Evolutionary conservation across 2,329 filamentous ascomycete genomes (phyloP), one percentile per base, ranked within the genome.

Genomic region (Penicillium sp.): DNA sequence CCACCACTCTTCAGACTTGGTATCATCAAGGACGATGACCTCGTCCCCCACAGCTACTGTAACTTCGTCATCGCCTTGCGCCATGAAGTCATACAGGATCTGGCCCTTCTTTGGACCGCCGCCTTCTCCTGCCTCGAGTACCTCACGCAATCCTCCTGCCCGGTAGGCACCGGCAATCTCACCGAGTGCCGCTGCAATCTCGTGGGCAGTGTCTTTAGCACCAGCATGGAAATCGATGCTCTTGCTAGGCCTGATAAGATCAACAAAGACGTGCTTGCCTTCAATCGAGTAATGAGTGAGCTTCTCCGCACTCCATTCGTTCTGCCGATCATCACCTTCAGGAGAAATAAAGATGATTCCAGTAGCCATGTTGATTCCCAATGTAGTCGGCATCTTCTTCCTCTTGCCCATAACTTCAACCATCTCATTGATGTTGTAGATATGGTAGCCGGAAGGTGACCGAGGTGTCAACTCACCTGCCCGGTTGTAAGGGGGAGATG

Each of bases 401-500:
- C 90, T 88, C 78, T 96, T 96, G 54, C 93, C 93, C 85, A 96
- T 92, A 42, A 94, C 86, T n/a, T 91, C 93, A 5, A 96, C 85
- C 89, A 96, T 96, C 75, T 97, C 93, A 70, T 92, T 96, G 67
- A 97, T 92, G 67, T 96, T 97, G 76, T 97, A 97, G 73, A 97
- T 81, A 69, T 95, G 92, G 69, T 92, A 97, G 2, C 90, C 90
- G 17, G 90, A 89, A 5, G 90, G 89, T 2, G 88, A 87, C 30
- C 73, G 70, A 25, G 80, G 77, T 3, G 82, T 77, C 47, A 80
- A 75, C 54, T 80, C 76, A 26, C 76, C 70, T 46, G 75, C 74
- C 66, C 83, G 69, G 62, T 81, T 84, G 63, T 81, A 80, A 8
- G 83, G 82, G 28, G 83, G 83, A 2, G 83, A 85, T 46, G 80